Base-by-base conservation (phyloP, 495 filamentous ascomycete genomes). In the Hypoxylon subgilvum region DNA sequence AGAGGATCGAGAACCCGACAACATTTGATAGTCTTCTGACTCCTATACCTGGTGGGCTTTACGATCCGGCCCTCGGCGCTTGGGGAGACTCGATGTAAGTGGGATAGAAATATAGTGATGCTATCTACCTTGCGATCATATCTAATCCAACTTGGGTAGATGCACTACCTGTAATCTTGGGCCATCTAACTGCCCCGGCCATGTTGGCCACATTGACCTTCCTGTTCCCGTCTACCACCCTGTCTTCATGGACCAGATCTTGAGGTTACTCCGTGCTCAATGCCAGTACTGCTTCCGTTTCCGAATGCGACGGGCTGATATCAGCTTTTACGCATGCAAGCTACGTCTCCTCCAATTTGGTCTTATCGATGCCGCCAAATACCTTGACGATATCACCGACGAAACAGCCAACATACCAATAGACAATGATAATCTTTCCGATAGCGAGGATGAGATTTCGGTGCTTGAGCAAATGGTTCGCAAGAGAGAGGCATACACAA, bases 161-260 rank as follows among this genome's bases (percentile, higher is more conserved):
- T 97, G 92, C 74, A 84, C 89, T 65, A 97, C 92, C 74, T 97
- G 92, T 70, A 87, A 90, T 59, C 79, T 92, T 62, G 84, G 84
- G 60, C 84, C 83, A 57, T 82, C 82, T 57, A 84, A 83, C 45
- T 99, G 94, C 71, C 91, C 94, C 7, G 95, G 95, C 53, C 95
- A 99, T 76, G 81, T 85, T 25, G 95, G 95, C 42, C 94, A 97
- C 70, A 95, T 99, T 70, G 91, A 96, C 61, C 84, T 99, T 19
- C 92, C 95, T 2, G 86, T 92, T 8, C 88, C 88, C 35, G 86
- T 96, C 42, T 99, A 97, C 69, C 93, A 97, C 75, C 88, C 91
- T 18, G 87, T 90, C 0, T 96, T 96, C 72, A 87, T 99, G 79
- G 91, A 95, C 69, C 93, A 96, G 71, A 78, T 89, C 45, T 81